Percentiles rank a stretch among this genome's conserved stretches.
Conservation (phyloP, 2,329 filamentous ascomycete species). For the Talaromyces sp. region DNA sequence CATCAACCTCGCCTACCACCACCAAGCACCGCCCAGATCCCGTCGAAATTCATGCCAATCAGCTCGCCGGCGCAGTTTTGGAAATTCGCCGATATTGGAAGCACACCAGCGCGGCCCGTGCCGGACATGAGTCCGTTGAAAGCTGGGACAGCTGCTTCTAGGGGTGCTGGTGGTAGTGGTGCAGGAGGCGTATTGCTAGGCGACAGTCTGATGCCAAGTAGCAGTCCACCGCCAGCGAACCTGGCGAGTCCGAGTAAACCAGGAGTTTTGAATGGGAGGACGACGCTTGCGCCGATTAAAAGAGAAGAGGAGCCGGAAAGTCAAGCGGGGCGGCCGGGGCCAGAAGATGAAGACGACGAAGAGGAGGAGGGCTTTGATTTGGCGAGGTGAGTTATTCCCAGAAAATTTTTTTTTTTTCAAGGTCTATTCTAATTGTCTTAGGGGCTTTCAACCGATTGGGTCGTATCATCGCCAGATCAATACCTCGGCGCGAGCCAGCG, state of each 20-base stretch:
- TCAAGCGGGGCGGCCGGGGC: conserved; percentile 19
- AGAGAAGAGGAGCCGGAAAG: conserved; percentile 23
- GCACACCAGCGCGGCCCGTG: conserved; percentile 38
- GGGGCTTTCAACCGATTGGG: conserved; percentile 47
- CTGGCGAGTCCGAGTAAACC: conserved; percentile 42
- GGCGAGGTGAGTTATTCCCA: conserved; percentile 32
- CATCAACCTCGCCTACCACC: conserved; percentile 46
- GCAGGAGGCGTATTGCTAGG: conserved; percentile 20
- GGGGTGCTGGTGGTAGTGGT: not conserved
- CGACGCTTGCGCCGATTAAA: conserved; percentile 26
- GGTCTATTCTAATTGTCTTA: conserved; percentile 15
- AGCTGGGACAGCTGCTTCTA: conserved; percentile 21
- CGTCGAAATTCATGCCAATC: conserved; percentile 49
- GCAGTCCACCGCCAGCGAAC: conserved; percentile 45
- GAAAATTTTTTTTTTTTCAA: not conserved
- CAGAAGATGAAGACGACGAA: conserved; percentile 27
- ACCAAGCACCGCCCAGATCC: conserved; percentile 46
- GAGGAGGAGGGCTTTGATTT: conserved; percentile 44
- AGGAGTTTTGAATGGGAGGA: conserved; percentile 26
- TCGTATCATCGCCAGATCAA: conserved; percentile 42
- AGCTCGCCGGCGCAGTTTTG: conserved; percentile 49
- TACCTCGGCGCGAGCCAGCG: conserved; percentile 33
- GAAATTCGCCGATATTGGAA: conserved; percentile 45
- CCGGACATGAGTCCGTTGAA: conserved; percentile 46
- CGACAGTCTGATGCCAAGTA: conserved; percentile 40